phyloP scores from a whole-genome alignment of 225 moss, liverwort and hornwort genomes.

The Ulota crispa region DNA sequence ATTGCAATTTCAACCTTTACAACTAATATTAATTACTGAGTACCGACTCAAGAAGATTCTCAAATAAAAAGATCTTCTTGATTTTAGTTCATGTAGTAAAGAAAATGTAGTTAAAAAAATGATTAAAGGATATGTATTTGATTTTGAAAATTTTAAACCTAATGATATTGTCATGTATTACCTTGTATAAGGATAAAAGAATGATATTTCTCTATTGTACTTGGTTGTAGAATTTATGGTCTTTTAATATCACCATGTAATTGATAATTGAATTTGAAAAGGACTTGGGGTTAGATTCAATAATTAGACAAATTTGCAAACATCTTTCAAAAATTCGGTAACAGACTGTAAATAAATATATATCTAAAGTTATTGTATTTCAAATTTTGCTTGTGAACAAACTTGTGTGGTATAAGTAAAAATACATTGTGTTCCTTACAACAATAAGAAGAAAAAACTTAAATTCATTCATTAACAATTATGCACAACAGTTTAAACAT shows the following conservation, averaged over 20 bases:
- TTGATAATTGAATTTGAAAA: neutral
- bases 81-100: neutral
- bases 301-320: neutral
- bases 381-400: fast-evolving
- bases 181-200: neutral
- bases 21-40: neutral
- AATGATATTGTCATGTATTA: neutral
- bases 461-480: neutral
- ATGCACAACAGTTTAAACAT: fast-evolving
- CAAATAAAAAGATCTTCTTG: neutral
- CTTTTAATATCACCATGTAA: fast-evolving
- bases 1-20: neutral
- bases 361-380: neutral
- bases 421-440: neutral
- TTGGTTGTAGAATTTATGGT: neutral
- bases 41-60: neutral
- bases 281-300: fast-evolving
- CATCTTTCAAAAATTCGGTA: neutral
- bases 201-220: fast-evolving
- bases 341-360: neutral
- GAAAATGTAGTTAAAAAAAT: too few relatives aligned
- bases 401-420: fast-evolving
- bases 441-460: neutral
- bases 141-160: neutral
- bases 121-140: too few relatives aligned